These are phyloP conservation scores for Xylariaceae sp. DNA, from an alignment of 2,329 filamentous ascomycete species.

Conservation along the genomic window DNA sequence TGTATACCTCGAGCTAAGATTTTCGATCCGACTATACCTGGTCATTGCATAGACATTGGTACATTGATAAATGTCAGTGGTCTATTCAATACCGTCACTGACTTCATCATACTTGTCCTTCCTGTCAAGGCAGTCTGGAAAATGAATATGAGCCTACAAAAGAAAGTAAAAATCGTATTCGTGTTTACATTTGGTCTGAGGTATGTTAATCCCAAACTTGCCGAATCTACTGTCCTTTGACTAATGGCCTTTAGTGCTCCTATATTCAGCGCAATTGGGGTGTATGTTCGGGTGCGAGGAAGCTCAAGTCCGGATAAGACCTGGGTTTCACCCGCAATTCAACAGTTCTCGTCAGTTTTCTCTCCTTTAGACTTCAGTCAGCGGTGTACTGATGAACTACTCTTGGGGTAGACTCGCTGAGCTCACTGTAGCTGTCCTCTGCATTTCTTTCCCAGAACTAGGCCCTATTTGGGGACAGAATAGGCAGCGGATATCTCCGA, in stretches of 20 bases:
- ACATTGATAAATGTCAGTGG: constrained; percentile 29
- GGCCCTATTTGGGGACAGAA: constrained; percentile 12
- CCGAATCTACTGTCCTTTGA: background rate
- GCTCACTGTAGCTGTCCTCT: constrained; percentile 25
- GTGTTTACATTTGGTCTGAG: constrained; percentile 31
- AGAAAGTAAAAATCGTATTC: constrained; percentile 25
- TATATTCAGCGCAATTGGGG: constrained; percentile 5
- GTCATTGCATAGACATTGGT: constrained; percentile 22
- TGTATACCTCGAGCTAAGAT: constrained; percentile 30
- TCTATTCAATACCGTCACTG: constrained; percentile 31
- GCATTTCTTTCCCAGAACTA: constrained; percentile 30
- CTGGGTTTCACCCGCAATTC: constrained; percentile 10
- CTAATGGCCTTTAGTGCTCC: constrained; percentile 1
- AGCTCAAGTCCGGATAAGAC: constrained; percentile 5
- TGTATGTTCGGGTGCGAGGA: background rate
- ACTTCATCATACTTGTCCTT: constrained; percentile 30
- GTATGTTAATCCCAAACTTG: background rate
- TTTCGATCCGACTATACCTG: constrained; percentile 21
- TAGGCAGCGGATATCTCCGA: too few species aligned
- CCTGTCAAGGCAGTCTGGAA: constrained; percentile 31
- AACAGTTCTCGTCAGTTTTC: constrained; percentile 24
- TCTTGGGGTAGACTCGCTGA: constrained; percentile 19
- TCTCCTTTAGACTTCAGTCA: background rate
- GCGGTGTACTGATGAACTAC: background rate
- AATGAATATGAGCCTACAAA: constrained; percentile 22